Evolutionary conservation across 306 rosid species (phyloP), one percentile per base, ranked within the genome.

Genomic region (Cucumis cinereus): DNA sequence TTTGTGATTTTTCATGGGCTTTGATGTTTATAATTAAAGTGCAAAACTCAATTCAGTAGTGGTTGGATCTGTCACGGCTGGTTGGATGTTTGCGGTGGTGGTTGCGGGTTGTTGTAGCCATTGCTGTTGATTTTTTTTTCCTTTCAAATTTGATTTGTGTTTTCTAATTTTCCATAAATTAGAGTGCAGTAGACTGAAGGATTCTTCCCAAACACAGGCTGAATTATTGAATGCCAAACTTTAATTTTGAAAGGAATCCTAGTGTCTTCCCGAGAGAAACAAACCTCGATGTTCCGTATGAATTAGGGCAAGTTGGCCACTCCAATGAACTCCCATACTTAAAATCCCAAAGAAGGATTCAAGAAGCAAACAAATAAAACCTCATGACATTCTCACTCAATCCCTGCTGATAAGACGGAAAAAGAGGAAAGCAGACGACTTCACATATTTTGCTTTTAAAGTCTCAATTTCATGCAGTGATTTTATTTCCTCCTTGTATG

Each of bases 401-500:
- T 41, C 41, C 56, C 41, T 20, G 24, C 41, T 4, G 23, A 33
- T 47, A 54, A 24, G 64, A 8, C 62, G 57, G n/a, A 55, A 77
- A 19, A 69, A 36, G 59, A n/a, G 59, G 6, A 75, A 24, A 40
- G 69, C 73, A 63, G 12, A 78, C n/a, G n/a, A n/a, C n/a, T 64
- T 81, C 22, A 47, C 54, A 33, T 61, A 74, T 47, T 84, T 90
- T 77, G 79, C 84, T 80, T 84, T 90, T 74, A 94, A 84, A 75
- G 12, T 77, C 83, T 90, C 91, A 78, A 92, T 81, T 89, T 94
- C 95, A 90, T 71, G 85, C 85, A 92, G 89, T 74, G 82, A 88
- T 77, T 84, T 92, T 59, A 92, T 85, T 79, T 94, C 92, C 85
- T 94, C 96, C 89, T 89, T 88, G 81, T 90, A 90, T 66, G 61